These are phyloP conservation scores for Yamadazyma takamatsuzukensis DNA, from an alignment of 805 yeast genomes.

Conservation along the genomic window DNA sequence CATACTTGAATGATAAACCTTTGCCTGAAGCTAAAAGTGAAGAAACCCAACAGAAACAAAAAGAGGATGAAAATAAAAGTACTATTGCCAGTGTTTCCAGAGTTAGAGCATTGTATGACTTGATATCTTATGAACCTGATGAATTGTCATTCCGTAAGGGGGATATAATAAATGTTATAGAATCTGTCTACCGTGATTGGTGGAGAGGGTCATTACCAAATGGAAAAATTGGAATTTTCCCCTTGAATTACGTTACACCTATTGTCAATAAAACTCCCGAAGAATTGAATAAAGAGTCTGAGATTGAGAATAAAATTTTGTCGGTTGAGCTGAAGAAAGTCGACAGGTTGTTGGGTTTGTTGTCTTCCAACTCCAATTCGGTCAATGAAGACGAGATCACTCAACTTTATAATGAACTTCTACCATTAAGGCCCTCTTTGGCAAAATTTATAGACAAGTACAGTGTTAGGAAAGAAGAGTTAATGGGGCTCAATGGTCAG, in stretches of 20 bases:
- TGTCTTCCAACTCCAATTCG: slow-evolving; percentile 27
- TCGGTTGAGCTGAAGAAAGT: slow-evolving; percentile 51
- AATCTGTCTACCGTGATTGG: slow-evolving; percentile 90
- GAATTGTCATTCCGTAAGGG: slow-evolving; percentile 86
- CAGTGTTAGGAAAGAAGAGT: slow-evolving; percentile 71
- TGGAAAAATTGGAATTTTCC: slow-evolving; percentile 85
- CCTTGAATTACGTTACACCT: slow-evolving; percentile 85
- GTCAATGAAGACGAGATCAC: slow-evolving; percentile 65
- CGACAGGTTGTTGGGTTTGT: slow-evolving; percentile 62
- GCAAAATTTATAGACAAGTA: slow-evolving; percentile 76
- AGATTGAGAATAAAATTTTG: slow-evolving; percentile 52
- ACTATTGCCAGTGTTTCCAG: slow-evolving; percentile 49
- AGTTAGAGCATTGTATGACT: slow-evolving; percentile 84
- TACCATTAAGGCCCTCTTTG: slow-evolving; percentile 70
- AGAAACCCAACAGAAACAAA: slow-evolving; percentile 11
- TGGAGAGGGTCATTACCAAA: slow-evolving; percentile 79
- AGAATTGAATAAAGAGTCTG: slow-evolving; percentile 50
- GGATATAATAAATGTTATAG: slow-evolving; percentile 83
- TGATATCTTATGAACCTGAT: slow-evolving; percentile 74
- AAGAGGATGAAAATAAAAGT: slow-evolving; percentile 21
- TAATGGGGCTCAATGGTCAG: slow-evolving; percentile 66
- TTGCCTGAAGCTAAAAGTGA: slow-evolving; percentile 24
- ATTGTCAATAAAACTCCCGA: slow-evolving; percentile 61
- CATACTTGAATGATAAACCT: slow-evolving; percentile 28
- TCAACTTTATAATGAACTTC: slow-evolving; percentile 63